Evolutionary conservation across 2,329 filamentous ascomycete genomes (phyloP), one percentile per base, ranked within the genome.

Genomic region (Alternaria conjuncta): DNA sequence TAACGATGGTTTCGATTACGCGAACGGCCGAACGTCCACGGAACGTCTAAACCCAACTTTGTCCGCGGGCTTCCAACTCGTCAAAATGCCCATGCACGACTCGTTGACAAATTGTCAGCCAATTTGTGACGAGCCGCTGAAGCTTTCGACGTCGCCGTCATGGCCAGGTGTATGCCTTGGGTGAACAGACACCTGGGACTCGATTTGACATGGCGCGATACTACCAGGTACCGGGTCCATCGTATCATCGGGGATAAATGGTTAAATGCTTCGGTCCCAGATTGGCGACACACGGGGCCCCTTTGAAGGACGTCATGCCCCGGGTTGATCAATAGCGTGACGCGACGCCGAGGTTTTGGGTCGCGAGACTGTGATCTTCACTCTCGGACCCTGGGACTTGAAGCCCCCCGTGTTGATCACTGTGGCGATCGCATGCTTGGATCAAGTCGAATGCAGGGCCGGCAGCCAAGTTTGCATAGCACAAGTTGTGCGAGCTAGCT

Each of bases 191-290:
- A 23, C 20, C 49, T 41, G 49, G 18, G 13, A 41, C 13, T 23
- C 28, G 49, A 55, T 44, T 55, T 43, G 15, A 55, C n/a, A 55
- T 55, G 53, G 53, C 53, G 53, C 36, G 23, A 26, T 53, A 21
- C 49, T 55, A 30, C 56, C 60, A 54, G 57, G 25, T 32, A 60
- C 60, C 32, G 13, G 60, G 56, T 51, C 30, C 21, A 49, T 47
- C 21, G 32, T 12, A 63, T 50, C 21, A 28, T 18, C 26, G 25
- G 44, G 30, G 49, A 55, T 13, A 28, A 55, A 32, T 49, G 43
- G 32, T 26, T 54, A 44, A 60, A 60, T 45, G 26, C 55, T 55
- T 44, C 50, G 50, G 55, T 60, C 49, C 56, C 56, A 63, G 56
- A 63, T 60, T 63, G 30, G 50, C 44, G 60, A 55, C 49, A 60